Evolutionary conservation across 2,329 filamentous ascomycete genomes (phyloP).

Genomic region (Pseudocercospora fuligena): DNA sequence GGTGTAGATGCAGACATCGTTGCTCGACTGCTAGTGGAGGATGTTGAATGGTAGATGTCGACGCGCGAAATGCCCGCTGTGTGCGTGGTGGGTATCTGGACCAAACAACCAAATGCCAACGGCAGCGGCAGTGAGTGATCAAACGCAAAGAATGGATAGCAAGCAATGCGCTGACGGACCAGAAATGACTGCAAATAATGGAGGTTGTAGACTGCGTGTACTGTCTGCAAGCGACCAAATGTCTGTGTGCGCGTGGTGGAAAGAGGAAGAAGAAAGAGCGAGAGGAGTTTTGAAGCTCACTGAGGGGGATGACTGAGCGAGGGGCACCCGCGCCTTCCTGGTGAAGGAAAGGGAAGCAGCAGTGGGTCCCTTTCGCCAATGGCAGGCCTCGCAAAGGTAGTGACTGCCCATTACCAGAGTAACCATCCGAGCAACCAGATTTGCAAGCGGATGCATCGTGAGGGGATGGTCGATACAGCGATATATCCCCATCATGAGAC

Average conservation of each 20-base stretch:
- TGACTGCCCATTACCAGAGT: not conserved
- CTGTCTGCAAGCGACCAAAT: not conserved
- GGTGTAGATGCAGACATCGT: not conserved
- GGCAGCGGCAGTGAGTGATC: not conserved
- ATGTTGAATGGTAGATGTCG: not conserved
- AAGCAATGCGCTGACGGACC: not conserved
- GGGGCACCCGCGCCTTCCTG: not conserved
- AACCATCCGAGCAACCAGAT: not conserved
- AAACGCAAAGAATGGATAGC: not conserved
- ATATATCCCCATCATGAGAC: not conserved
- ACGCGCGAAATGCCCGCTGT: not conserved
- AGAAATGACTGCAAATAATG: constrained; percentile 9
- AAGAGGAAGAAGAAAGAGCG: constrained; percentile 11
- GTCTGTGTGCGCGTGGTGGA: constrained; percentile 1
- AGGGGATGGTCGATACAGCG: not conserved
- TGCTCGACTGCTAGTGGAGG: not conserved
- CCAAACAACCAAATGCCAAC: constrained; percentile 4
- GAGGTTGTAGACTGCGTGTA: constrained; percentile 3
- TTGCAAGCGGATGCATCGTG: not conserved
- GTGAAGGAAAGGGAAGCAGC: not conserved
- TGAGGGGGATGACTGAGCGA: not conserved
- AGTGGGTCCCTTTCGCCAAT: constrained; percentile 4
- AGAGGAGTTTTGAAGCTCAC: constrained; percentile 10
- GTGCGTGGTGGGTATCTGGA: constrained; percentile 4
- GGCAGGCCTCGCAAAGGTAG: not conserved